Evolutionary conservation across 1,284 basidiomycete genomes (phyloP), one percentile per base, ranked within the genome.

Genomic region (Leccinum solheimii): DNA sequence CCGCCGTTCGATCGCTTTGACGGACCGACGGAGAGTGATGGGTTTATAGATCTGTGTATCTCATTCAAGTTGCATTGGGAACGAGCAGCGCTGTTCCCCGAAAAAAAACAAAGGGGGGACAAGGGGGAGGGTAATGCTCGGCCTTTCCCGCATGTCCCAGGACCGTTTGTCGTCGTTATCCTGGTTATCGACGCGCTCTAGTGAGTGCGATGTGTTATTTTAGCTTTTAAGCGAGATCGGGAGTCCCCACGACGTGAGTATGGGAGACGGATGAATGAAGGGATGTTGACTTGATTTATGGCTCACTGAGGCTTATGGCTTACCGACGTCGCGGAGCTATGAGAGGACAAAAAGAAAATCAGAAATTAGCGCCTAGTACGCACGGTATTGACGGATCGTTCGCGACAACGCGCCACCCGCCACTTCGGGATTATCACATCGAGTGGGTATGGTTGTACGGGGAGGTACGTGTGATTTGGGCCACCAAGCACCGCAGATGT

Each of bases 261-360:
- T 45, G 43, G 19, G 19, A 45, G 43, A 45, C 10, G 19, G 19
- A 21, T 21, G 43, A 14, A 45, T 45, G 43, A 5, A 13, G 43
- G n/a, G 19, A 45, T 45, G 43, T 45, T 45, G 43, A 45, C 19
- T 45, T 45, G 43, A 11, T 45, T 21, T 21, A 21, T 21, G 43
- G 11, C 3, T 21, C 43, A 45, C 34, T 36, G 34, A 21, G n/a
- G 43, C 19, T 45, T 45, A 11, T 45, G 43, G 43, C 40, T 43
- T 43, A 43, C 9, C 26, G 27, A 27, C 50, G 7, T 30, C 50
- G 26, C n/a, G 16, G 16, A 30, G 11, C n/a, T 27, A 61, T 62
- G 59, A 9, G 60, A 62, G 59, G 58, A 14, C n/a, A 45, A 45
- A 21, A n/a, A 43, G 9, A 13, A 19, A 43, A 43, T 43, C n/a